These are phyloP conservation scores for Leccinum subgranulosum DNA, from an alignment of 768 basidiomycete species.

Conservation along the genomic window DNA sequence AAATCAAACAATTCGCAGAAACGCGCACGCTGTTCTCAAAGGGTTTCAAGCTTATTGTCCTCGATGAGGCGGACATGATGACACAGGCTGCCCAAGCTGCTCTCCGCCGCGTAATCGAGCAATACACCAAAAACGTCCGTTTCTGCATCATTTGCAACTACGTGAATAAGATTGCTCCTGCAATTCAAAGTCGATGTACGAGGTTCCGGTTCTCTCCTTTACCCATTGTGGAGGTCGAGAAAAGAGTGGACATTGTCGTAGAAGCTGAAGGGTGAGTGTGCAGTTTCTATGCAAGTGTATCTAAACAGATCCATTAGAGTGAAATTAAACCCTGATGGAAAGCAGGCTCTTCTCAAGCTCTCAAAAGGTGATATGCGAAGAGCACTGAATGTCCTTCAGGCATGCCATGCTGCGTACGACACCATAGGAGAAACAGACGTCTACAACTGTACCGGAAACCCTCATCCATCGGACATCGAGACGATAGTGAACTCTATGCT, in stretches of 20 bases:
- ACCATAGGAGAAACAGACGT: slow-evolving; percentile 84
- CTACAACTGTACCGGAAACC: slow-evolving; percentile 96
- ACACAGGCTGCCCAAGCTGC: slow-evolving; percentile 96
- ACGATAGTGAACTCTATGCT: slow-evolving; percentile 94
- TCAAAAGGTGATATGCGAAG: slow-evolving; percentile 97
- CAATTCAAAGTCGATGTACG: slow-evolving; percentile 98
- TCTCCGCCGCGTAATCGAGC: slow-evolving; percentile 94
- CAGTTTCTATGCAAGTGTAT: not conserved
- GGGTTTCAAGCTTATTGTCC: slow-evolving; percentile 95
- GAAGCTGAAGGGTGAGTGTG: slow-evolving; percentile 73
- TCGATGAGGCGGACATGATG: slow-evolving; percentile 99
- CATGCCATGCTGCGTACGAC: slow-evolving; percentile 97
- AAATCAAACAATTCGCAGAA: slow-evolving; percentile 98
- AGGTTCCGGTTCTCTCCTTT: slow-evolving; percentile 95
- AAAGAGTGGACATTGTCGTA: slow-evolving; percentile 72
- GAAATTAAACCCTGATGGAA: slow-evolving; percentile 82
- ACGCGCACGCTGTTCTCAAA: slow-evolving; percentile 89
- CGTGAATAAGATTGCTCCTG: slow-evolving; percentile 98
- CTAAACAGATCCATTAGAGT: slow-evolving; percentile 50
- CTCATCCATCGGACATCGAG: slow-evolving; percentile 93
- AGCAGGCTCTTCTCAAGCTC: slow-evolving; percentile 86
- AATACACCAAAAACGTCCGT: slow-evolving; percentile 97
- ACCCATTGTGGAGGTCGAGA: slow-evolving; percentile 81
- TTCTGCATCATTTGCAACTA: slow-evolving; percentile 99
- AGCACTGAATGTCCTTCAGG: slow-evolving; percentile 94